Percentiles rank a stretch among this genome's conserved stretches.
Conservation (phyloP, 345 rosid genomes). For the Camelina laxa region DNA sequence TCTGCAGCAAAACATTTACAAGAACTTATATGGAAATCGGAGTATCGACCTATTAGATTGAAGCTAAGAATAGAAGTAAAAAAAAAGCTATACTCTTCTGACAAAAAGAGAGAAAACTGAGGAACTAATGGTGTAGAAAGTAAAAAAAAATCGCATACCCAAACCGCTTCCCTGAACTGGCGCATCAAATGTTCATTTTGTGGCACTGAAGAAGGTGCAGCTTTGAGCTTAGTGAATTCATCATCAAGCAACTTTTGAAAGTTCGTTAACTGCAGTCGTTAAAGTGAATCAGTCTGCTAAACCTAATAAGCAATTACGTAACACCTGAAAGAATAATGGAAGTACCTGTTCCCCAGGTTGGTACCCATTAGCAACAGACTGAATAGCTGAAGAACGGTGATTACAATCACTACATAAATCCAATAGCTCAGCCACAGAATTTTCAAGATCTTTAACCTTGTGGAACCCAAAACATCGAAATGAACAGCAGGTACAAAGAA, state of each 20-base stretch:
- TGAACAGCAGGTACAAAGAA: conserved; percentile 1
- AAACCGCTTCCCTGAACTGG: conserved; percentile 78
- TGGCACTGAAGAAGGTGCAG: conserved; percentile 50
- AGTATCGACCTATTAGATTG: not conserved
- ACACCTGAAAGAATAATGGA: not conserved
- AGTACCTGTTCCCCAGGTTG: conserved; percentile 66
- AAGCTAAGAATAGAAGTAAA: conserved; percentile 11
- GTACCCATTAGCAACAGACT: conserved; percentile 64
- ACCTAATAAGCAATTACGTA: not conserved
- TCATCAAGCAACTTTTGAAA: conserved; percentile 69
- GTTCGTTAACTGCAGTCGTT: conserved; percentile 66
- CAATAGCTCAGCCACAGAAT: conserved; percentile 62
- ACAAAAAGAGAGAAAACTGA: not conserved
- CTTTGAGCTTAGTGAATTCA: conserved; percentile 60
- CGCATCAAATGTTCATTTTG: conserved; percentile 61
- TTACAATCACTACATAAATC: conserved; percentile 57
- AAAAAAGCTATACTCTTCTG: not conserved
- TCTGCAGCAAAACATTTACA: conserved; percentile 51
- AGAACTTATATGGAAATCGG: not conserved
- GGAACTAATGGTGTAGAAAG: not conserved
- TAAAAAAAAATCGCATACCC: conserved; percentile 54
- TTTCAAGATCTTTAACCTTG: conserved; percentile 81
- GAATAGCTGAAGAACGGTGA: conserved; percentile 58
- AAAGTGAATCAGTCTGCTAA: conserved; percentile 30
- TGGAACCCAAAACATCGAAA: conserved; percentile 6